Percentiles rank a stretch among this genome's conserved stretches.
These are phyloP conservation scores for Fusarium papillatum DNA, from an alignment of 2,329 filamentous ascomycete genomes.

Conservation along the genomic window DNA sequence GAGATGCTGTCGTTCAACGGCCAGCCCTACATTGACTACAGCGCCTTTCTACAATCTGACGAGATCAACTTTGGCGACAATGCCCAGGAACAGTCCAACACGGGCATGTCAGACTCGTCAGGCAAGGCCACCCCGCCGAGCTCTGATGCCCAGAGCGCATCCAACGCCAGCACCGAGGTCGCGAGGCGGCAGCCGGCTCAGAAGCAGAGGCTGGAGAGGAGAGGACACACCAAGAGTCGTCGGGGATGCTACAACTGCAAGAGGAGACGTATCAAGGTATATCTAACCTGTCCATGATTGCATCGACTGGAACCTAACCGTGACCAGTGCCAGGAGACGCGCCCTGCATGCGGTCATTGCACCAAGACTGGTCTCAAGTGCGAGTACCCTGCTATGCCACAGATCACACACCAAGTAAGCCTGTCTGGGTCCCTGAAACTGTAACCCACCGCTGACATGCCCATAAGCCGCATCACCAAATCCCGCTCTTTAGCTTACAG, in stretches of 20 bases:
- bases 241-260: slow-evolving; percentile 78
- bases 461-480: slow-evolving; percentile 65
- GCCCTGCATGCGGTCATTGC: slow-evolving; percentile 74
- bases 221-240: slow-evolving; percentile 76
- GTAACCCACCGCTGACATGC: slow-evolving; percentile 5
- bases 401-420: slow-evolving; percentile 65
- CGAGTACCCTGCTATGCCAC: slow-evolving; percentile 69
- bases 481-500: slow-evolving; percentile 70
- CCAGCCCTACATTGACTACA: slow-evolving; percentile 55
- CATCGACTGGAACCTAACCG: slow-evolving; percentile 17
- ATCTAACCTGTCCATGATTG: background rate
- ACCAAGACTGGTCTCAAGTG: slow-evolving; percentile 72
- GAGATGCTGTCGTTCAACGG: slow-evolving; percentile 48
- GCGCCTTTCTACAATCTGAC: slow-evolving; percentile 51
- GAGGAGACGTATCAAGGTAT: slow-evolving; percentile 73
- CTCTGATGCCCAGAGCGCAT: slow-evolving; percentile 42
- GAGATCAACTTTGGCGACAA: slow-evolving; percentile 38
- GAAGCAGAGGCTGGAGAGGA: slow-evolving; percentile 61
- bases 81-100: slow-evolving; percentile 26
- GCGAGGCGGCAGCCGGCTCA: slow-evolving; percentile 29
- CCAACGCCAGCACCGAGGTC: slow-evolving; percentile 36
- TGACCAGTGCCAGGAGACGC: slow-evolving; percentile 73
- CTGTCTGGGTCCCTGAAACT: background rate
- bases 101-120: slow-evolving; percentile 46
- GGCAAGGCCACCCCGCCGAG: slow-evolving; percentile 48